Evolutionary conservation across 768 basidiomycete species (phyloP).

Genomic region (Scleroderma bovista): DNA sequence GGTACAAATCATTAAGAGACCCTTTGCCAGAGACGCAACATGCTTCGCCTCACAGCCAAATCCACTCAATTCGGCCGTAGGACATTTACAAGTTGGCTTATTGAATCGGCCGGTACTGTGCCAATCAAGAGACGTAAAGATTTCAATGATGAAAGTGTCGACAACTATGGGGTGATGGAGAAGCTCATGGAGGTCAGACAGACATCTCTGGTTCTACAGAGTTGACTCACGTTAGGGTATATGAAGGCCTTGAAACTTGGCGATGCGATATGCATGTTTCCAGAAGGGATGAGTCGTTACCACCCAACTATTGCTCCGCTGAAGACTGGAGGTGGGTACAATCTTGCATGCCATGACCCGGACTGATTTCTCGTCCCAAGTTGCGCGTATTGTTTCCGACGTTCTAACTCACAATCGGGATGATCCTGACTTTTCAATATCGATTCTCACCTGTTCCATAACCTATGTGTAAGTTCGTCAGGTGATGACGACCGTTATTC

Average conservation of each 20-base stretch:
- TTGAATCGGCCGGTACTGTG: conserved; percentile 83
- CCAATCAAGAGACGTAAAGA: conserved; percentile 79
- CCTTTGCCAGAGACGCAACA: conserved; percentile 57
- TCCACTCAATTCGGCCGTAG: conserved; percentile 77
- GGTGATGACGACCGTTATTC: background rate
- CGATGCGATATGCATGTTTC: conserved; percentile 79
- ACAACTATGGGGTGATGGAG: conserved; percentile 68
- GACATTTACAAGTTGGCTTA: conserved; percentile 88
- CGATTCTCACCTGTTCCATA: conserved; percentile 71
- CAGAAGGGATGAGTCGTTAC: conserved; percentile 82
- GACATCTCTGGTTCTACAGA: background rate
- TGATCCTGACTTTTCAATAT: conserved; percentile 65
- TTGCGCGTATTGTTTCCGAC: conserved; percentile 77
- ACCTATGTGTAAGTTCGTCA: conserved; percentile 61
- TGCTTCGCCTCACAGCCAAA: conserved; percentile 84
- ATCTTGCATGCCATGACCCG: background rate
- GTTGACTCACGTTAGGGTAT: conserved; percentile 8
- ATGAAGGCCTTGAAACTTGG: conserved; percentile 66
- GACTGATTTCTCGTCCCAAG: conserved; percentile 31
- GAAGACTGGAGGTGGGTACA: conserved; percentile 72
- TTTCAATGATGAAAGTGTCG: conserved; percentile 42
- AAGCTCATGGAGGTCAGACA: conserved; percentile 56
- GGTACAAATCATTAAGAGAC: conserved; percentile 3
- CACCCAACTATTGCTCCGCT: conserved; percentile 84
- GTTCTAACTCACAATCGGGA: conserved; percentile 64